Conservation (phyloP, 140 eudicot species). For the Oenanthe javanica region DNA sequence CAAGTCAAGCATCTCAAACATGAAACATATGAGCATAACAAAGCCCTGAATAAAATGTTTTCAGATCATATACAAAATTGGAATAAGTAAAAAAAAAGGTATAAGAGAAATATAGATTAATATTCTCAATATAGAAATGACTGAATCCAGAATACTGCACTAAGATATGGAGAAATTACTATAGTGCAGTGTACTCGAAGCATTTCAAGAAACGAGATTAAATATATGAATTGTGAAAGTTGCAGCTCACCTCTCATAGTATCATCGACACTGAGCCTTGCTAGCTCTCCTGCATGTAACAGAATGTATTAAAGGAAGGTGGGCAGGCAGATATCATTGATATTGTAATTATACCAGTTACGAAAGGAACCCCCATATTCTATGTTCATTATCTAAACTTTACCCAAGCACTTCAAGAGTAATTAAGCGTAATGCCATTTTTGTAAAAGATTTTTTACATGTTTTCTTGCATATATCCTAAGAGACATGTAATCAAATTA, state of each 20-base stretch:
- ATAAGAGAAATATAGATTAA: neutral
- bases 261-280: conserved; percentile 63
- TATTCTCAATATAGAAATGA: neutral
- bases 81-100: neutral
- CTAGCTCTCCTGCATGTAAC: conserved; percentile 70
- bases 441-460: neutral
- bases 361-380: neutral
- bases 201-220: neutral
- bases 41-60: neutral
- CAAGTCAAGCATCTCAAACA: conserved; percentile 10
- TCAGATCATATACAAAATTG: neutral
- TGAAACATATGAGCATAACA: conserved; percentile 1
- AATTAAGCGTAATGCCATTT: neutral
- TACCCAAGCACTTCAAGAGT: neutral
- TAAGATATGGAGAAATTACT: neutral
- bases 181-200: neutral
- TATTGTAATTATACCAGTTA: conserved; percentile 5
- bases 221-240: no score
- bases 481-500: neutral
- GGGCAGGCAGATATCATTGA: conserved; percentile 3
- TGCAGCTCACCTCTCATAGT: conserved; percentile 49
- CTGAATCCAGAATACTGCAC: neutral
- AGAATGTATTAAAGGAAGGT: conserved; percentile 18
- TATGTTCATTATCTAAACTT: neutral
- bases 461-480: neutral